Percentiles rank a stretch among this genome's conserved stretches.
Conservation (phyloP, 345 rosid genomes). For the Cardamine occulta region DNA sequence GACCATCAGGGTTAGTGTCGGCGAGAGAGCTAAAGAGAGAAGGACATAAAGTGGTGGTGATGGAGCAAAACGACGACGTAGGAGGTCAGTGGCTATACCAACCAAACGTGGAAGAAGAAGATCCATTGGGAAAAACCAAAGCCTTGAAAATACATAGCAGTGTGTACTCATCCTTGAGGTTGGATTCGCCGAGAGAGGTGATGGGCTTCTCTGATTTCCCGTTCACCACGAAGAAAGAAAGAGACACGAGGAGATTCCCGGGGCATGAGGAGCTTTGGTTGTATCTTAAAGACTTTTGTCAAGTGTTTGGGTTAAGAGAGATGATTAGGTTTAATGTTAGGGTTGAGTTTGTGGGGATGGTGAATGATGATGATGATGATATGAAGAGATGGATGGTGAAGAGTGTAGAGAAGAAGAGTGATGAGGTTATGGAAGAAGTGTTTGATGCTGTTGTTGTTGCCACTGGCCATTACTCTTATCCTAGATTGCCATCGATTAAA, state of each 20-base stretch:
- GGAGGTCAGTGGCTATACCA: conserved; percentile 93
- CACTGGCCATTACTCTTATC: conserved; percentile 77
- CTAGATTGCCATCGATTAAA: conserved; percentile 73
- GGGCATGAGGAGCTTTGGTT: conserved; percentile 81
- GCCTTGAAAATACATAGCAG: conserved; percentile 72
- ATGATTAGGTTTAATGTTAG: conserved; percentile 74
- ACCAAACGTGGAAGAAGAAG: conserved; percentile 60
- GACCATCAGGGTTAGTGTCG: conserved; percentile 83
- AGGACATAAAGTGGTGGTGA: conserved; percentile 67
- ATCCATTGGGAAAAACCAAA: conserved; percentile 52
- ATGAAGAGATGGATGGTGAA: conserved; percentile 75
- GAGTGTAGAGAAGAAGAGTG: conserved; percentile 50
- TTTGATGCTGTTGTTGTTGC: conserved; percentile 92
- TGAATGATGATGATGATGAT: conserved; percentile 52
- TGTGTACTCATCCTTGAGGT: conserved; percentile 72
- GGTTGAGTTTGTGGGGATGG: conserved; percentile 68
- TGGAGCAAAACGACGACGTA: conserved; percentile 79
- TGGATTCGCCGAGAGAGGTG: conserved; percentile 70
- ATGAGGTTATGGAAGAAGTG: conserved; percentile 60
- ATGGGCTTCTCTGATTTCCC: conserved; percentile 94
- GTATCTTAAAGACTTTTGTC: conserved; percentile 74
- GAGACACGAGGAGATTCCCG: conserved; percentile 79
- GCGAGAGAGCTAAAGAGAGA: conserved; percentile 81
- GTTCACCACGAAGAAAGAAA: conserved; percentile 59
- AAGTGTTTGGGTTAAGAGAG: conserved; percentile 65